These are phyloP conservation scores for Colletotrichum echinochloae DNA, from an alignment of 2,329 filamentous ascomycete genomes.

Conservation along the genomic window DNA sequence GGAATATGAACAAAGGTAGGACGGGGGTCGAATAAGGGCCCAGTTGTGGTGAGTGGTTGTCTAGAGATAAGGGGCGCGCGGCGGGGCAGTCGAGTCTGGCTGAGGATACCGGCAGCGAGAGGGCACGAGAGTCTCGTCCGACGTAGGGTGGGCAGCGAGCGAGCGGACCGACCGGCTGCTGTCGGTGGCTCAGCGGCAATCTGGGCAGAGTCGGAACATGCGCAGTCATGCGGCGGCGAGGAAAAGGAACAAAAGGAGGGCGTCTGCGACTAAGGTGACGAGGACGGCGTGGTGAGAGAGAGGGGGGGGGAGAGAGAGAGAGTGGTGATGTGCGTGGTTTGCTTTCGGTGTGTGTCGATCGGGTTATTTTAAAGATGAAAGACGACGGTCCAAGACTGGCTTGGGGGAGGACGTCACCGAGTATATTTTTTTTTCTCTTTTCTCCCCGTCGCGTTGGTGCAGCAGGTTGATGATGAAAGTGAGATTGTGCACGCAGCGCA, in stretches of 20 bases:
- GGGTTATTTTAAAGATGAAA: conserved; percentile 6
- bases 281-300: background rate
- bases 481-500: conserved; percentile 26
- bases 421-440: no score
- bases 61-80: conserved; percentile 6
- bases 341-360: conserved; percentile 12
- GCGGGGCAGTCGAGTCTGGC: conserved; percentile 17
- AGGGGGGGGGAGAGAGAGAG: conserved; percentile 14
- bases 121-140: background rate
- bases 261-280: conserved; percentile 1
- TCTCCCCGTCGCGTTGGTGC: background rate
- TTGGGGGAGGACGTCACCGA: background rate
- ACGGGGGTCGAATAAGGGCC: conserved; percentile 13
- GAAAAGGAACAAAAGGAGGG: background rate
- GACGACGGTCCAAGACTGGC: no score
- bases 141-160: background rate
- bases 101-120: conserved; percentile 2
- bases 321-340: background rate
- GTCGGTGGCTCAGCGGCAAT: conserved; percentile 37
- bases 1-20: background rate
- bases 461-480: conserved; percentile 3
- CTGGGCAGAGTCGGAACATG: conserved; percentile 26
- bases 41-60: conserved; percentile 7
- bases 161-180: conserved; percentile 25
- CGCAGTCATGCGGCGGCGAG: conserved; percentile 29